Evolutionary conservation across 2,329 filamentous ascomycete species (phyloP), one percentile per base, ranked within the genome.

Genomic region (Venturia aucupariae): DNA sequence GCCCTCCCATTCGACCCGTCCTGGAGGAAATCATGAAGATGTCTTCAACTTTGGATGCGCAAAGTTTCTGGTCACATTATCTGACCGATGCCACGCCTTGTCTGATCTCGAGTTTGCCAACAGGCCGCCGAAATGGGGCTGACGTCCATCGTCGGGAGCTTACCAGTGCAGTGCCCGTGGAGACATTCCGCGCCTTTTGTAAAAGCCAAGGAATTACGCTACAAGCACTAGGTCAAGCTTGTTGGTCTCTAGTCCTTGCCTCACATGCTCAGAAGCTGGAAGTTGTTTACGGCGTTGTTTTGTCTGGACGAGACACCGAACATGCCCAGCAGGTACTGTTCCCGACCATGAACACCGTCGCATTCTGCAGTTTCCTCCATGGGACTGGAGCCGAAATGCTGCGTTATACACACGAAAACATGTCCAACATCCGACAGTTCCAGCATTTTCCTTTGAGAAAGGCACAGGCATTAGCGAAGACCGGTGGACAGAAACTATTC

Each of bases 311-410:
- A n/a, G 90, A 94, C 65, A 86, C 85, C 11, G 86, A 89, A 57
- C 82, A 84, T 19, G 83, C 85, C 0, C 83, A 89, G 54, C 74
- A 83, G 32, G 75, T 93, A 15, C 80, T 92, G 71, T 97, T 96
- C 70, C 93, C 92, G 0, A 90, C 89, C 0, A 96, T 97, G 90
- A 97, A 96, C 71, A 96, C 92, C 0, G 86, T 96, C 0, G 84
- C 88, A 0, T 80, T 96, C 8, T 82, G 92, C 13, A 83, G 83
- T 1, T 80, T 92, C 2, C 73, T 96, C 2, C 89, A 94, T 69
- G 90, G 90, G 1, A 85, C 81, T 0, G 76, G 83, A 0, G 68
- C 73, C 0, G 81, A 86, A 0, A 86, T 95, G 75, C 75, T 96
- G 35, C 80, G 78, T 15, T 89, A 92, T 70, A 81, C 92, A 68